Evolutionary conservation across 495 filamentous ascomycete species (phyloP), one percentile per base, ranked within the genome.

Genomic region (Sphaerosporella brunnea): DNA sequence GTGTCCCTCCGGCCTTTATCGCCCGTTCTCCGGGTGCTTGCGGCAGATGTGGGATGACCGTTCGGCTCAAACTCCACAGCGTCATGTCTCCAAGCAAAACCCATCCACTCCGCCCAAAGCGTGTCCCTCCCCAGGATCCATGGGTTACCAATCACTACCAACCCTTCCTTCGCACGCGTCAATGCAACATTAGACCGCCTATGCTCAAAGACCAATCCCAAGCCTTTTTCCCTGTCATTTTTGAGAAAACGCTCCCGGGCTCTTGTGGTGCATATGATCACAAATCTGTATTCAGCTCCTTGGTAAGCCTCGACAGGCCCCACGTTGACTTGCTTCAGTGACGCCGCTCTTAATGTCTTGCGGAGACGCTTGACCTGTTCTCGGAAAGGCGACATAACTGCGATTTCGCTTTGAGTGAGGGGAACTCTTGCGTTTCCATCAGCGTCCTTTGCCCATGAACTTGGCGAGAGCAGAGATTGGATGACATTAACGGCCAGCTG

Each of bases 291-390:
- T 53, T 76, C 73, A 20, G 71, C 56, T 0, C 73, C 73, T 49
- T 75, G 73, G 47, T 69, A 75, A n/a, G 68, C 71, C 51, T 76
- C 73, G 19, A 71, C 64, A 2, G 73, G 71, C 2, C 73, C 73
- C 18, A 76, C 67, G 49, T 73, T 73, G 15, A 75, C 62, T 20
- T 61, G 62, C 50, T 61, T 63, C 20, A 69, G 53, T 0, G 55
- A 51, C 25, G 56, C 64, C 36, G 46, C 46, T 18, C 67, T 59
- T 9, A 71, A 58, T 3, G 59, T 38, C 21, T 62, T 55, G 9
- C 72, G 62, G 21, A 74, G 53, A 21, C 61, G 42, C 21, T 56
- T 49, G 24, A 75, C 72, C 54, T 76, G 73, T 16, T 71, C 67
- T 20, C 63, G 60, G 54, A 75, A 76, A 9, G 72, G 72, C 20